These are phyloP conservation scores for Sporothrix euskadiensis DNA, from an alignment of 2,329 filamentous ascomycete species.

Conservation along the genomic window DNA sequence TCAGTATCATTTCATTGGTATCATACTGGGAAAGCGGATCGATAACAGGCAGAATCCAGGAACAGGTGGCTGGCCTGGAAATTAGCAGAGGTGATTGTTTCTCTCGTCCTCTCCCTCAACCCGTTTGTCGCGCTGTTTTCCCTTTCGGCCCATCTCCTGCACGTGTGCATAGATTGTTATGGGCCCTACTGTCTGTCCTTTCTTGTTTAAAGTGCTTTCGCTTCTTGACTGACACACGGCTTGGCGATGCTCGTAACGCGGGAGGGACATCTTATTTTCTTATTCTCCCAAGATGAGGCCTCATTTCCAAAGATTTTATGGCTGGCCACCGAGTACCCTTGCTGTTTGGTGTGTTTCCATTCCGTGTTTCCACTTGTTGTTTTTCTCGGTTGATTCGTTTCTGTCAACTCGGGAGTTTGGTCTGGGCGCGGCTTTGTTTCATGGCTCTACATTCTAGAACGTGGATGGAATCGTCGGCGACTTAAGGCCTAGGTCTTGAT, in stretches of 20 bases:
- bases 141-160: neutral
- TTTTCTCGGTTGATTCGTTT: neutral
- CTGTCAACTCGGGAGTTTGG: neutral
- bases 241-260: neutral
- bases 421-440: neutral
- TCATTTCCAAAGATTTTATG: conserved; percentile 17
- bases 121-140: neutral
- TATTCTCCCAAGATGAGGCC: conserved; percentile 22
- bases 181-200: neutral
- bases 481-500: neutral
- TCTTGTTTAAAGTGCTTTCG: neutral
- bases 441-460: neutral
- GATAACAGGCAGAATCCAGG: neutral
- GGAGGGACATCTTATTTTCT: conserved; percentile 9
- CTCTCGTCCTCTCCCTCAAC: neutral
- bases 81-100: neutral
- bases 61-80: neutral
- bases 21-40: neutral
- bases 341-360: neutral
- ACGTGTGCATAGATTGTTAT: conserved; percentile 14
- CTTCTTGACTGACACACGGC: neutral
- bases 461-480: too few relatives aligned
- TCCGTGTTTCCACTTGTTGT: neutral
- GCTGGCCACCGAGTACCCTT: neutral
- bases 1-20: neutral